phyloP scores from a whole-genome alignment of 441 rosid genomes.

The Populus hybrid region DNA sequence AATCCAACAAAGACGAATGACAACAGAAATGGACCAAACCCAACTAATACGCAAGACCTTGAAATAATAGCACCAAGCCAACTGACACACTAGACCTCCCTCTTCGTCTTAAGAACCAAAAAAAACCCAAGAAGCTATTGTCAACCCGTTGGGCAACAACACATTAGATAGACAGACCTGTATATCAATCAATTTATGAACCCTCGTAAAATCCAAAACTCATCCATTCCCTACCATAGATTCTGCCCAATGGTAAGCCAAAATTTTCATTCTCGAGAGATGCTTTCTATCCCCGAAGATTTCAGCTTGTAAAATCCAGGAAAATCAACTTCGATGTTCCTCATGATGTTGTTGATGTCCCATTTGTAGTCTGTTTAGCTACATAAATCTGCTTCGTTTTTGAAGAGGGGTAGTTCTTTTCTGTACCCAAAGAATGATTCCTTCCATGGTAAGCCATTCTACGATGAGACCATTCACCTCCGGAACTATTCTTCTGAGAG shows the following conservation, averaged over 20 bases:
- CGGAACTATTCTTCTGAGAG: slow-evolving; percentile 45
- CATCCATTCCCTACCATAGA: slow-evolving; percentile 9
- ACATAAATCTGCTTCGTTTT: slow-evolving; percentile 97
- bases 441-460: slow-evolving; percentile 75
- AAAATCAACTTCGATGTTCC: slow-evolving; percentile 13
- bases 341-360: slow-evolving; percentile 33
- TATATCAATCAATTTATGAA: slow-evolving; percentile 6
- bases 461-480: slow-evolving; percentile 58
- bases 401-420: slow-evolving; percentile 56
- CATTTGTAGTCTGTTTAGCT: slow-evolving; percentile 73
- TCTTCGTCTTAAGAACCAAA: not conserved
- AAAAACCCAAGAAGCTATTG: slow-evolving; percentile 8
- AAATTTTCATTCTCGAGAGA: slow-evolving; percentile 14
- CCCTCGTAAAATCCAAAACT: slow-evolving; percentile 10
- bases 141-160: slow-evolving; percentile 14
- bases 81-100: not conserved
- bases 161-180: not conserved
- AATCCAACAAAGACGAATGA: not conserved
- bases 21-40: not conserved
- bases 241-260: slow-evolving; percentile 14
- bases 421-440: slow-evolving; percentile 56
- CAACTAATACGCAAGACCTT: slow-evolving; percentile 7
- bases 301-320: slow-evolving; percentile 5
- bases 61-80: not conserved
- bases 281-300: not conserved